Evolutionary conservation across 257 asterid species (phyloP), one percentile per base, ranked within the genome.

Genomic region (Verbascum thapsus): DNA sequence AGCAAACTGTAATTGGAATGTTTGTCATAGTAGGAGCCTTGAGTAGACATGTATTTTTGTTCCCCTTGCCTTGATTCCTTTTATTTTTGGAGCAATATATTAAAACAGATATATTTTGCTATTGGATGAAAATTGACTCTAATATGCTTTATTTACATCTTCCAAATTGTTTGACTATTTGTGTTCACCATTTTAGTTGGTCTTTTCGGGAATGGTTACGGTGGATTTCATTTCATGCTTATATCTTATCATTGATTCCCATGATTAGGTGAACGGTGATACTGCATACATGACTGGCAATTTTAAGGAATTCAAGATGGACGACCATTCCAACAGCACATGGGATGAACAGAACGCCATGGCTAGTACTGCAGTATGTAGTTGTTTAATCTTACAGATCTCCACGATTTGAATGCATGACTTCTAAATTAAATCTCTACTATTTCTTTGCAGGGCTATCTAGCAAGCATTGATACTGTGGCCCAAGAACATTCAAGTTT

Each of bases 231-330:
- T 53, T 55, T 39, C 56, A 16, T 64, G 61, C 35, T 52, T 15
- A 62, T 49, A 37, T 56, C 50, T 22, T 26, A n/a, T 39, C 16
- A 41, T 53, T 60, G 64, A 53, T 49, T 61, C 39, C 43, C 51
- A 48, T 68, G 39, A 45, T 64, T 72, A 94, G 99, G 99, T 94
- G 69, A 94, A 94, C 66, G 97, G 99, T 61, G 84, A 94, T 74
- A 89, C 96, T 11, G 64, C 80, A 39, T 92, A 72, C 72, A 88
- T 87, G 95, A 90, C 90, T 22, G 81, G 95, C 38, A 83, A 73
- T 77, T 94, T 94, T 74, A 85, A 85, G 85, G 87, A 84, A 67
- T 94, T 94, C 81, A 90, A 87, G 82, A 78, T 85, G 76, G 94
- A 90, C 16, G 83, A 76, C 67, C 72, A 73, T 60, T 68, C 81